Evolutionary conservation across 1,139 yeast species (phyloP).

Genomic region (Suhomyces wounanorum): DNA sequence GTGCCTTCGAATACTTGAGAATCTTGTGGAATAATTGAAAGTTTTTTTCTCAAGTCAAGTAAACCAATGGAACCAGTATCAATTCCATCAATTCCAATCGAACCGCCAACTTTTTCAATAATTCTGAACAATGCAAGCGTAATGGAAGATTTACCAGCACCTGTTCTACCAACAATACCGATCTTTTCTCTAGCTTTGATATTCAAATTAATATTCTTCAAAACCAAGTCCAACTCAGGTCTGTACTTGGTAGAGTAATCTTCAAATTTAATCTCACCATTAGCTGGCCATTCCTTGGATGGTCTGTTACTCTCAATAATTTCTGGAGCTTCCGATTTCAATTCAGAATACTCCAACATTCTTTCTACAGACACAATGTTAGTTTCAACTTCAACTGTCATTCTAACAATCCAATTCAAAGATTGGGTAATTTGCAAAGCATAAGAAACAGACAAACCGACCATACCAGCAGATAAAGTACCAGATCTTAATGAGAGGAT

Average conservation of each 20-base stretch:
- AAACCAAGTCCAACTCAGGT: slow-evolving; percentile 57
- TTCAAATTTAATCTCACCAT: slow-evolving; percentile 58
- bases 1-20: slow-evolving; percentile 96
- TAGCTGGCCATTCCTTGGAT: slow-evolving; percentile 56
- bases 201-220: slow-evolving; percentile 52
- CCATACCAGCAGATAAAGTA: slow-evolving; percentile 78
- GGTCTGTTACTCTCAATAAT: slow-evolving; percentile 74
- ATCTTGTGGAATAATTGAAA: slow-evolving; percentile 95
- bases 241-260: slow-evolving; percentile 67
- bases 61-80: slow-evolving; percentile 75
- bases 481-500: slow-evolving; percentile 70
- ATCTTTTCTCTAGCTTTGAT: slow-evolving; percentile 66
- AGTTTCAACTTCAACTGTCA: slow-evolving; percentile 97
- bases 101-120: slow-evolving; percentile 72
- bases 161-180: slow-evolving; percentile 85
- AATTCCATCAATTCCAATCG: slow-evolving; percentile 71
- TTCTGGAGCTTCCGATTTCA: slow-evolving; percentile 81
- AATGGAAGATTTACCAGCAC: slow-evolving; percentile 80
- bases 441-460: slow-evolving; percentile 91
- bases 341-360: slow-evolving; percentile 77
- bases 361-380: slow-evolving; percentile 97
- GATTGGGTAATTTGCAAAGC: slow-evolving; percentile 92
- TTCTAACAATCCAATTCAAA: slow-evolving; percentile 94
- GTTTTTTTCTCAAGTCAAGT: slow-evolving; percentile 76
- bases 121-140: slow-evolving; percentile 74